phyloP scores from a whole-genome alignment of 805 yeast genomes.

The Yarrowia hollandica region DNA sequence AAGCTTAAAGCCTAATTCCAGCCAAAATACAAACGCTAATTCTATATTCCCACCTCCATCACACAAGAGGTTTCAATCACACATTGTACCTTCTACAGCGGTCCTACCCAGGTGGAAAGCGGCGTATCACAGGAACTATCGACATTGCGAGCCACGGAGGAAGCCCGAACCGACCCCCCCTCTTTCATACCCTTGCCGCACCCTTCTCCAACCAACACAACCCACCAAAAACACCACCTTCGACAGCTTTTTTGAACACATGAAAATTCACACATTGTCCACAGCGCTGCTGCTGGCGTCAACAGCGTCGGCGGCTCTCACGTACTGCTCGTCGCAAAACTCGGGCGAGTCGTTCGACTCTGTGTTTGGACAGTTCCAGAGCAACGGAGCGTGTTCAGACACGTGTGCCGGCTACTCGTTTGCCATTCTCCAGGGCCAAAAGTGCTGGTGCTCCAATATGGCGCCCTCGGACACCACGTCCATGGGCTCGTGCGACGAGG shows the following conservation, averaged over 20 bases:
- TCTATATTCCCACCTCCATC: neutral
- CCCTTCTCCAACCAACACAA: neutral
- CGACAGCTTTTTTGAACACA: neutral
- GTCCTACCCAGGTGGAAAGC: no score
- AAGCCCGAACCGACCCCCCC: no score
- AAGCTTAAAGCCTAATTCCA: no score
- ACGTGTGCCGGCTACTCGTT: constrained; percentile 52
- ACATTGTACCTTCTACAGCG: no score
- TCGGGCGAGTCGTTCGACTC: constrained; percentile 40
- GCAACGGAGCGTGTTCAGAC: constrained; percentile 55
- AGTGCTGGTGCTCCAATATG: constrained; percentile 64
- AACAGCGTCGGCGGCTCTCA: constrained; percentile 31
- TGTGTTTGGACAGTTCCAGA: constrained; percentile 39
- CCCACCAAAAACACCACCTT: neutral
- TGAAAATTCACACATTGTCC: no score
- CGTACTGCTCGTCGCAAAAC: constrained; percentile 46
- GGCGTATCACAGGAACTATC: no score
- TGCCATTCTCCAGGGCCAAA: constrained; percentile 53
- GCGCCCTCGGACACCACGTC: constrained; percentile 49
- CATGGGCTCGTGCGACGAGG: constrained; percentile 39
- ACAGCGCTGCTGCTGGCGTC: neutral
- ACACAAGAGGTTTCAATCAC: no score
- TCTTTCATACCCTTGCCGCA: no score
- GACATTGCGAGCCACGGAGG: no score
- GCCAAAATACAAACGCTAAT: constrained; percentile 1